These are phyloP conservation scores for Mycosphaerelloides madeirae DNA, from an alignment of 2,329 filamentous ascomycete genomes.

Conservation along the genomic window DNA sequence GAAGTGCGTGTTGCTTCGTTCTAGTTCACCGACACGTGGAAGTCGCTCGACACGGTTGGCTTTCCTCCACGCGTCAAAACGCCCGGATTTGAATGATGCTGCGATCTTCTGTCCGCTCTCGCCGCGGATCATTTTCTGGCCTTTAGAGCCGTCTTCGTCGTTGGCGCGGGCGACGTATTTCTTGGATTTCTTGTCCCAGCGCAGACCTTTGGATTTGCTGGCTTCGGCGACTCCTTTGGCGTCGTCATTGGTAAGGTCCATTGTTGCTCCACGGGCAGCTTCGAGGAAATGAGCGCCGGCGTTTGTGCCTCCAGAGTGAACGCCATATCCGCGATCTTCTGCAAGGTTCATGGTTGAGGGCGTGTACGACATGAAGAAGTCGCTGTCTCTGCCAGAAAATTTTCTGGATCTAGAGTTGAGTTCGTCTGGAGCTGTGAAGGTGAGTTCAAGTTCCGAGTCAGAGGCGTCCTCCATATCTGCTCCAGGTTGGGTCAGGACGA, in stretches of 20 bases:
- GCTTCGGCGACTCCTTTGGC: conserved; percentile 74
- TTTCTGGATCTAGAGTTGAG: conserved; percentile 16
- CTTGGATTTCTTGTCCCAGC: conserved; percentile 95
- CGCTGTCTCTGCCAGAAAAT: conserved; percentile 69
- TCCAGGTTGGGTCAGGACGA: conserved; percentile 32
- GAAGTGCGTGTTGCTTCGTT: conserved; percentile 42
- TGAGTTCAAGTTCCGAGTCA: conserved; percentile 52
- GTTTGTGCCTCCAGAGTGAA: conserved; percentile 67
- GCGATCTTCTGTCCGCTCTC: conserved; percentile 96
- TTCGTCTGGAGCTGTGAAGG: conserved; percentile 37
- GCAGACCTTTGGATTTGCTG: conserved; percentile 66
- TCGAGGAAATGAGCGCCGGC: conserved; percentile 70
- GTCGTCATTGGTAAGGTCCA: conserved; percentile 92
- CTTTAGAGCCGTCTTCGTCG: conserved; percentile 85
- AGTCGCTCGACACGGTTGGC: conserved; percentile 74
- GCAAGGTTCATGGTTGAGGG: conserved; percentile 74
- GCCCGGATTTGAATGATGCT: conserved; percentile 84
- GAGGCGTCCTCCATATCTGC: conserved; percentile 41
- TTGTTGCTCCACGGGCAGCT: conserved; percentile 78
- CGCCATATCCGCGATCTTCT: conserved; percentile 89
- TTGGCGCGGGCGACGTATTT: conserved; percentile 91
- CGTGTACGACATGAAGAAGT: conserved; percentile 95
- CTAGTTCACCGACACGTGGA: conserved; percentile 77
- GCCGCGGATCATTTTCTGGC: conserved; percentile 67
- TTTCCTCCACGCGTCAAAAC: conserved; percentile 89